These are phyloP conservation scores for Microbotryum saponariae DNA, from an alignment of 1,284 basidiomycete genomes.

Conservation along the genomic window DNA sequence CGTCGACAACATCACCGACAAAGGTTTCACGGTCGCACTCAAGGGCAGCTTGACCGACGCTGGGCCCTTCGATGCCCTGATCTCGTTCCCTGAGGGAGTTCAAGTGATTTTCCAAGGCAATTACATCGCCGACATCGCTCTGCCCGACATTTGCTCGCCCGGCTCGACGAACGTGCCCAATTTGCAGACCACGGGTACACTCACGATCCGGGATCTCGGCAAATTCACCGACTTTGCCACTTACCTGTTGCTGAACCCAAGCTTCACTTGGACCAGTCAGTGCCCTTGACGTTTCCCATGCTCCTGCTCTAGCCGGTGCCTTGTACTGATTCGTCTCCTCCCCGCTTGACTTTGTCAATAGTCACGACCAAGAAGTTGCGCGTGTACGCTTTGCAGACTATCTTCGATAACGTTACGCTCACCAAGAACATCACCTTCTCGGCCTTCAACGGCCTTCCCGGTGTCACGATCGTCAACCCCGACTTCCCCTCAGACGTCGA, in stretches of 20 bases:
- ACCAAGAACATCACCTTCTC: constrained; percentile 59
- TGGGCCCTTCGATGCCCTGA: constrained; percentile 37
- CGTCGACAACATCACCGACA: constrained; percentile 53
- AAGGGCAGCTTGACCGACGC: constrained; percentile 44
- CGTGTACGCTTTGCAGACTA: constrained; percentile 59
- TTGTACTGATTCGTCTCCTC: neutral
- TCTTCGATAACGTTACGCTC: constrained; percentile 59
- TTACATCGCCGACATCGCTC: constrained; percentile 58
- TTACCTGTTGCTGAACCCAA: constrained; percentile 57
- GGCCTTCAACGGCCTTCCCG: constrained; percentile 48
- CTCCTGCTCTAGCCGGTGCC: neutral
- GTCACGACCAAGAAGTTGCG: constrained; percentile 58
- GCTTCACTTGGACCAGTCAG: constrained; percentile 57
- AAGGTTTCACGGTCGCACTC: constrained; percentile 47
- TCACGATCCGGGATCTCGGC: constrained; percentile 11
- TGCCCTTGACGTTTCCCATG: neutral
- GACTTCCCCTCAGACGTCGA: constrained; percentile 32
- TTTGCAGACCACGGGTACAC: constrained; percentile 46
- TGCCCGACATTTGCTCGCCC: constrained; percentile 62
- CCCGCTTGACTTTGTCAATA: constrained; percentile 45
- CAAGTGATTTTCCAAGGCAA: constrained; percentile 60
- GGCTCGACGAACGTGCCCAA: constrained; percentile 62
- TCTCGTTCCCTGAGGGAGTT: constrained; percentile 36
- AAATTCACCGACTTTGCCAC: constrained; percentile 60
- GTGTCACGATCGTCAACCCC: constrained; percentile 58